Evolutionary conservation across 106 monocot species (phyloP), one percentile per base, ranked within the genome.

Genomic region (Vanilla planifolia): DNA sequence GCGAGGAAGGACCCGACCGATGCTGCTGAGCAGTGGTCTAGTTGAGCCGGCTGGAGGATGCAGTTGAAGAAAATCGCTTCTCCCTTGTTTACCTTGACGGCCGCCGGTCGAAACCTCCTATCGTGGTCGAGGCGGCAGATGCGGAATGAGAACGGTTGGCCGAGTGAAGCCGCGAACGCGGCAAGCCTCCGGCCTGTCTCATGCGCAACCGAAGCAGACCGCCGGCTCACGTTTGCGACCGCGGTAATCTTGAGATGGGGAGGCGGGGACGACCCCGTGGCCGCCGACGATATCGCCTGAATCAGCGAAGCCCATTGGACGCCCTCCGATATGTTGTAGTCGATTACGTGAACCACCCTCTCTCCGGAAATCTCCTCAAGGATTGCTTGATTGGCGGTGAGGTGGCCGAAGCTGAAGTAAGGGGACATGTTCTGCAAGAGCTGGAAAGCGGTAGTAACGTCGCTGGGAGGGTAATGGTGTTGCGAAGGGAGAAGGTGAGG

Each of bases 381-480:
- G 48, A 82, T 82, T 11, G 77, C 82, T 55, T 77, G 77, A 68
- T 82, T 82, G 14, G 82, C 77, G 2, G 82, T 82, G 70, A 82
- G 66, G 57, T 82, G 77, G 3, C 77, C 82, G 57, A 82, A 82
- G 6, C 70, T 82, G 9, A 74, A 59, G 60, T 62, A 82, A 5
- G 82, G 82, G 1, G 82, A 82, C 82, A 73, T 82, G 62, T 77
- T 77, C 28, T 82, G 76, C 6, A 82, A 65, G 26, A 76, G 68
- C 64, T 82, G 77, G 68, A 73, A 77, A 1, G 82, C 82, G 21
- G 61, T 61, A 19, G 71, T 47, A n/a, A 67, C 61, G 50, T 74
- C 77, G 39, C 44, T 30, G 4, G 60, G 56, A 15, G 25, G 70
- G 1, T 22, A n/a, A n/a, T n/a, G n/a, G n/a, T n/a, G n/a, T n/a